A percentile compares a stretch with the other conserved stretches of the same genome.
Evolutionary conservation across 2,329 filamentous ascomycete species (phyloP).

Genomic region (Lasiodiplodia sp.): DNA sequence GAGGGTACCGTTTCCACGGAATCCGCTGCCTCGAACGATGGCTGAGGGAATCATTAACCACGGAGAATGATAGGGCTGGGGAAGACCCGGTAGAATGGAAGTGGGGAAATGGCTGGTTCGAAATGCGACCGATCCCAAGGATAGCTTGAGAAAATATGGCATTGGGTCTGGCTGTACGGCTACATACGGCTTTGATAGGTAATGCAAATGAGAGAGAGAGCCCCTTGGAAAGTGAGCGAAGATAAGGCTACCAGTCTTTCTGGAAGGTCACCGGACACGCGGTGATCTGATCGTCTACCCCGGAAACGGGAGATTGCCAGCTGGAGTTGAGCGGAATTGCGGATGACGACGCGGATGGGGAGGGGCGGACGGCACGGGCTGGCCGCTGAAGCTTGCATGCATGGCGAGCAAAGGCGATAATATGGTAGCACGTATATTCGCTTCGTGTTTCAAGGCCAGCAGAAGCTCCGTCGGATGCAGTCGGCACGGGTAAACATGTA

Average conservation of each 20-base stretch:
- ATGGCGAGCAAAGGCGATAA: constrained; percentile 1
- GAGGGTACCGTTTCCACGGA: not conserved
- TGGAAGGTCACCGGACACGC: constrained; percentile 1
- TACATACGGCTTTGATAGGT: constrained; percentile 17
- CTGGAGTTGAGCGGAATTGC: not conserved
- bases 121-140: not conserved
- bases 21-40: not conserved
- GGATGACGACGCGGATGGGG: constrained; percentile 17
- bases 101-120: not conserved
- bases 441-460: not conserved
- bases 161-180: not conserved
- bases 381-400: constrained; percentile 9
- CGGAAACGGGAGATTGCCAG: constrained; percentile 26
- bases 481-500: not conserved
- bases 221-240: not conserved
- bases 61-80: not conserved
- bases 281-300: constrained; percentile 25
- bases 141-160: not conserved
- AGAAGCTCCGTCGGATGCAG: constrained; percentile 8
- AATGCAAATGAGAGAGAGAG: not conserved
- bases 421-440: not conserved
- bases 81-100: not conserved
- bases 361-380: not conserved
- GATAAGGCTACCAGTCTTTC: constrained; percentile 1
- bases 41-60: not conserved